Percentiles rank a stretch among this genome's conserved stretches.
Evolutionary conservation across 805 yeast genomes (phyloP).

Genomic region (Lipomyces kockii): DNA sequence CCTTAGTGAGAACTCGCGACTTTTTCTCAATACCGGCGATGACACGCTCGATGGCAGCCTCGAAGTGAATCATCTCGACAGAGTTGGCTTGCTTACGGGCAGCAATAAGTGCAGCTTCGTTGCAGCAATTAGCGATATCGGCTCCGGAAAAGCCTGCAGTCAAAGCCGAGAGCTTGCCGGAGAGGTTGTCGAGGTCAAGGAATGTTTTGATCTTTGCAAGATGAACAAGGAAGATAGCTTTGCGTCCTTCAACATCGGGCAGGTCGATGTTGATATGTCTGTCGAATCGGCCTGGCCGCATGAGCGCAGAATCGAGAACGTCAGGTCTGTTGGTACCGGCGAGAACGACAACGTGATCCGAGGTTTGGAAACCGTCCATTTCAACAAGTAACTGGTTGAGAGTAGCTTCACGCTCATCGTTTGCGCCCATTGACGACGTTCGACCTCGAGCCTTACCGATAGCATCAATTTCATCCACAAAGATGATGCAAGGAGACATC

Average conservation of each 20-base stretch:
- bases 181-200: constrained; percentile 58
- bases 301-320: constrained; percentile 85
- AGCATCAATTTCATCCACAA: constrained; percentile 99
- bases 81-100: constrained; percentile 78
- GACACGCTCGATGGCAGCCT: constrained; percentile 95
- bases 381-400: constrained; percentile 94
- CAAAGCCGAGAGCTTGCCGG: constrained; percentile 89
- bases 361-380: constrained; percentile 94
- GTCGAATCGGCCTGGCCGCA: constrained; percentile 98
- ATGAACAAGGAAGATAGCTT: constrained; percentile 88
- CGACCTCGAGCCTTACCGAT: constrained; percentile 88
- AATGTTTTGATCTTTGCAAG: constrained; percentile 69
- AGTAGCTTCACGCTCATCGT: constrained; percentile 97
- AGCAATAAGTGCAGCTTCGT: constrained; percentile 96
- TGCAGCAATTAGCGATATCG: constrained; percentile 94
- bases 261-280: constrained; percentile 89
- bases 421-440: constrained; percentile 52
- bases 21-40: constrained; percentile 95
- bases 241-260: constrained; percentile 94
- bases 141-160: constrained; percentile 99
- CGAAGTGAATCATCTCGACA: constrained; percentile 82
- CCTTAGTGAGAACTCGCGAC: constrained; percentile 77
- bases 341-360: constrained; percentile 92
- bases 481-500: constrained; percentile 93
- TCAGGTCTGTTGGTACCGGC: constrained; percentile 98